Evolutionary conservation across 2,329 filamentous ascomycete genomes (phyloP), one percentile per base, ranked within the genome.

Genomic region (Fusarium austroafricanum): DNA sequence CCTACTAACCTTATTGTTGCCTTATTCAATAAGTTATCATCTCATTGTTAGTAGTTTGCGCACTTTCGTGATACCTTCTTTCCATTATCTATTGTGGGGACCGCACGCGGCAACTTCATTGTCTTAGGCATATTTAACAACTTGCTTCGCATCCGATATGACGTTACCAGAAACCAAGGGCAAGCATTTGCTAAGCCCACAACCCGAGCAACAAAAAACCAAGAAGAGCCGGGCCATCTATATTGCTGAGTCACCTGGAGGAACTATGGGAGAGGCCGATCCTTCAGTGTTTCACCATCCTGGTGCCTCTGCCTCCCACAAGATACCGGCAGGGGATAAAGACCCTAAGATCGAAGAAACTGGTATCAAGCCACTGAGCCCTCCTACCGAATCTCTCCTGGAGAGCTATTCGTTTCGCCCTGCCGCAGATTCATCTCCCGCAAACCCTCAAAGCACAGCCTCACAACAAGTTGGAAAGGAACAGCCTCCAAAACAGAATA

Each of bases 171-270:
- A 40, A 20, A 29, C 58, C 20, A 26, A 45, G 26, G 40, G 37
- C n/a, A 70, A 70, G 44, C 67, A 45, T 20, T 18, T 46, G 39
- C 59, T 70, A 14, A 70, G 67, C 40, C 67, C 67, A 11, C 58
- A 60, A 12, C 21, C 23, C 15, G 47, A 56, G n/a, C 35, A 26
- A 15, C 14, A 17, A 43, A 49, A 53, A 35, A 39, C 42, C 21
- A 68, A 68, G 55, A 65, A 50, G 51, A 44, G 38, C 10, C 43
- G 61, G 29, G 45, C 46, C 14, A 31, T 58, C 23, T 61, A 63
- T 43, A 10, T 65, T 11, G 26, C 60, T 21, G 65, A 70, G 18
- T 63, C 67, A 4, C 70, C 71, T 5, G 58, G 67, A 23, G 68
- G 65, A 23, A 70, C 61, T 5, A 46, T 72, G 29, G 54, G 39